Evolutionary conservation across 345 rosid genomes (phyloP).

Genomic region (Camelina hispida): DNA sequence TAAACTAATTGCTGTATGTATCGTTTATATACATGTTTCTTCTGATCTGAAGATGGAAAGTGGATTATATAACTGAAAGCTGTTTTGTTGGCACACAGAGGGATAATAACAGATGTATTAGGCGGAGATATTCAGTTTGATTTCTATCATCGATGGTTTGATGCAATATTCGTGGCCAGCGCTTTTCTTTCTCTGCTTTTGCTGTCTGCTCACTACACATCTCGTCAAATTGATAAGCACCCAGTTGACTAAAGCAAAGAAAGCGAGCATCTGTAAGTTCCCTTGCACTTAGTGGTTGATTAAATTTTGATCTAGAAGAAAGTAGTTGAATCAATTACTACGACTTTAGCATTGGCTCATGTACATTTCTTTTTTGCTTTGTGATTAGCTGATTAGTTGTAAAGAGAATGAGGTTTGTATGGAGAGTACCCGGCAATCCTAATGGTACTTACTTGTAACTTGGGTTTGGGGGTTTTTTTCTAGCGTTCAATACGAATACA

Average conservation of each 20-base stretch:
- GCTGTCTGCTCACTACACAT: constrained; percentile 93
- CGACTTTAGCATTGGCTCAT: neutral
- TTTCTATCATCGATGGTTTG: constrained; percentile 97
- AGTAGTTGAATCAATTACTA: neutral
- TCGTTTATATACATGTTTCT: neutral
- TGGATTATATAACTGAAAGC: constrained; percentile 14
- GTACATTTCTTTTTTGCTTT: neutral
- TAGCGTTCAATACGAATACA: neutral
- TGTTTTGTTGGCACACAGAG: constrained; percentile 63
- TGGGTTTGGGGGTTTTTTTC: neutral
- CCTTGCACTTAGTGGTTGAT: constrained; percentile 2
- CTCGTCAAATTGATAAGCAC: constrained; percentile 96
- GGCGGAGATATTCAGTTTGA: constrained; percentile 99
- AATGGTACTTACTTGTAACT: neutral
- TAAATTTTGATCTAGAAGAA: constrained; percentile 13
- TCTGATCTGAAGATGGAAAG: neutral
- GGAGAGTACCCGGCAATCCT: neutral
- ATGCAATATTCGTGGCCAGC: constrained; percentile 96
- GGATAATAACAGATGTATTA: constrained; percentile 89
- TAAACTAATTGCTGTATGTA: constrained; percentile 1
- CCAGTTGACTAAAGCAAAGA: constrained; percentile 66
- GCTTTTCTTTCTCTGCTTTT: constrained; percentile 93
- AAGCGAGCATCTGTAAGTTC: constrained; percentile 30
- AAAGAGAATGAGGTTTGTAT: constrained; percentile 12
- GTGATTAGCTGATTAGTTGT: constrained; percentile 21